Evolutionary conservation across 2,329 filamentous ascomycete species (phyloP), one percentile per base, ranked within the genome.

Genomic region (Domatiomyces globalis): DNA sequence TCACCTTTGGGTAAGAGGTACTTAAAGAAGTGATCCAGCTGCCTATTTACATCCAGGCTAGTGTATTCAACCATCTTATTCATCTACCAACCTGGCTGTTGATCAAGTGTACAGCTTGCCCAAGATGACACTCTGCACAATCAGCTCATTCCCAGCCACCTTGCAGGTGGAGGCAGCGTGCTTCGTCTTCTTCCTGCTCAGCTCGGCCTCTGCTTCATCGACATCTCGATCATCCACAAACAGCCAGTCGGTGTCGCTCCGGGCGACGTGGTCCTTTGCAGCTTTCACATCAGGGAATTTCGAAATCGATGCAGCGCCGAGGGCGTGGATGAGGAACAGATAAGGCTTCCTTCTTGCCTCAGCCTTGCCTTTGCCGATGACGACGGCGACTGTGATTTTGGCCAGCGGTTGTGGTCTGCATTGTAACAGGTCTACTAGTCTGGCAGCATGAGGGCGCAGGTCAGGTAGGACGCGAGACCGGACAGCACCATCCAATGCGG

Each of bases 81-180:
- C 33, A 39, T 15, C 33, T 15, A 39, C 33, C 12, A 39, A 45
- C 15, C 10, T n/a, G 20, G 9, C 19, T 45, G 43, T 27, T 18
- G 4, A 4, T 45, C 43, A 45, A 45, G 8, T 45, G 43, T 88
- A 78, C 59, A 95, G 69, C 54, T 81, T 79, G 0, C 89, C 90
- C 48, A 95, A 66, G 56, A 98, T 95, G 53, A 96, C 71, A 66
- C 88, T 95, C 72, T 98, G 90, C 51, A 94, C 82, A 19, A 96
- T 80, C 63, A 90, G 80, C 67, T 96, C 90, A 65, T 94, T 84
- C 51, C 82, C 84, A 49, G 94, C 77, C 45, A 92, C 76, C 56
- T 76, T 77, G 39, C 45, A 47, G 4, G 10, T 4, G 12, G 43
- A 9, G 9, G 29, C 45, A 25, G 45, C 7, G 10, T 39, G 33